phyloP scores from a whole-genome alignment of 2,329 filamentous ascomycete genomes.

The Pyricularia sp. region DNA sequence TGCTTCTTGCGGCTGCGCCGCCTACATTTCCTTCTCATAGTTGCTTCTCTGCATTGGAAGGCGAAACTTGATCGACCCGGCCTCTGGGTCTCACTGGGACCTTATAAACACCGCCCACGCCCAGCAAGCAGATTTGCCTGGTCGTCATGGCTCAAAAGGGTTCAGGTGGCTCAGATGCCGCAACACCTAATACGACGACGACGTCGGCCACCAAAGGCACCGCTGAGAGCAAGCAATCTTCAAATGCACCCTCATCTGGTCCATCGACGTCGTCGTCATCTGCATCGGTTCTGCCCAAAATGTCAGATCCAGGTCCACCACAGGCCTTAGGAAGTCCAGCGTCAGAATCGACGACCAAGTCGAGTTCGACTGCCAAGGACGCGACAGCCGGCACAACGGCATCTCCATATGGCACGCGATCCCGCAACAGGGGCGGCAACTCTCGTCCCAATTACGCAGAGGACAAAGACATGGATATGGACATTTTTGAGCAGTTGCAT shows the following conservation, averaged over 20 bases:
- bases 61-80: not conserved
- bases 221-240: constrained; percentile 15
- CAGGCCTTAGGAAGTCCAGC: constrained; percentile 13
- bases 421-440: constrained; percentile 74
- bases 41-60: not conserved
- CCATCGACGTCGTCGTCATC: constrained; percentile 12
- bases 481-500: constrained; percentile 60
- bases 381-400: constrained; percentile 37
- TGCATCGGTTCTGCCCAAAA: constrained; percentile 19
- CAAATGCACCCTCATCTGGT: not conserved
- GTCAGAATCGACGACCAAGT: constrained; percentile 37
- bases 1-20: not conserved
- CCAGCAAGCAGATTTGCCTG: not conserved
- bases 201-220: constrained; percentile 17
- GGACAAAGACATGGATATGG: constrained; percentile 81
- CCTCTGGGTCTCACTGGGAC: not conserved
- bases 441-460: constrained; percentile 92
- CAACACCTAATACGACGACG: constrained; percentile 15
- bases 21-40: not conserved
- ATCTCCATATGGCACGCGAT: constrained; percentile 83
- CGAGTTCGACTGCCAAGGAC: constrained; percentile 37
- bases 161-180: constrained; percentile 17
- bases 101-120: not conserved
- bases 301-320: constrained; percentile 18
- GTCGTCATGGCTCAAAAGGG: constrained; percentile 25